These are phyloP conservation scores for Trametes maxima DNA, from an alignment of 768 basidiomycete species.

Conservation along the genomic window DNA sequence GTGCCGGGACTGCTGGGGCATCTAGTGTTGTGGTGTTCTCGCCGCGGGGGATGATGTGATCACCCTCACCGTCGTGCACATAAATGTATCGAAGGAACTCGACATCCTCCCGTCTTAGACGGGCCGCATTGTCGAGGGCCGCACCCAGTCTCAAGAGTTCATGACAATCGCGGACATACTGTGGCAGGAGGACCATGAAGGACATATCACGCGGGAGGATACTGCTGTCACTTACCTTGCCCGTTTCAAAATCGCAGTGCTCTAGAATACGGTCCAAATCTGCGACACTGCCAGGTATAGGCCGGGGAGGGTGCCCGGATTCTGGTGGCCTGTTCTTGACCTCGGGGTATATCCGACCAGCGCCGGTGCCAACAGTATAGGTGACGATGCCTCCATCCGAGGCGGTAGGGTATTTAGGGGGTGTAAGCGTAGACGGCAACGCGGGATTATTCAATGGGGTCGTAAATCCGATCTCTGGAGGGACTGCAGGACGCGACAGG, in stretches of 20 bases:
- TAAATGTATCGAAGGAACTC: conserved; percentile 90
- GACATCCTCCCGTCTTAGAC: conserved; percentile 70
- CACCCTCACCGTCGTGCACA: conserved; percentile 55
- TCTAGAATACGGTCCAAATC: conserved; percentile 92
- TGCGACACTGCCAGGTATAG: conserved; percentile 78
- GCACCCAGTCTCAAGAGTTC: conserved; percentile 91
- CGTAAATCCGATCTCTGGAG: conserved; percentile 65
- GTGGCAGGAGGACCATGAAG: conserved; percentile 5
- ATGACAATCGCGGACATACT: conserved; percentile 96
- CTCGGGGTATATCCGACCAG: conserved; percentile 77
- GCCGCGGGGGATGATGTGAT: conserved; percentile 40
- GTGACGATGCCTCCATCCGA: conserved; percentile 49
- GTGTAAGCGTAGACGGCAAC: conserved; percentile 53
- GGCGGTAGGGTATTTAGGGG: conserved; percentile 46
- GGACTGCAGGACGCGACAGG: conserved; percentile 50
- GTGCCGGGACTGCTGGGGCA: conserved; percentile 5
- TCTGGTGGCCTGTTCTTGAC: conserved; percentile 59
- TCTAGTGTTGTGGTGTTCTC: conserved; percentile 22
- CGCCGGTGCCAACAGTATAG: conserved; percentile 71
- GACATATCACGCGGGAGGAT: not conserved
- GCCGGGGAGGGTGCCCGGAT: conserved; percentile 85
- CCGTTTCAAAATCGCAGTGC: conserved; percentile 85
- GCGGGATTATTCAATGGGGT: conserved; percentile 68
- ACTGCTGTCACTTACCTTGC: conserved; percentile 53
- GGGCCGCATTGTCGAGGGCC: conserved; percentile 83